Evolutionary conservation across 306 rosid genomes (phyloP).

Genomic region (Rosa lucieae): DNA sequence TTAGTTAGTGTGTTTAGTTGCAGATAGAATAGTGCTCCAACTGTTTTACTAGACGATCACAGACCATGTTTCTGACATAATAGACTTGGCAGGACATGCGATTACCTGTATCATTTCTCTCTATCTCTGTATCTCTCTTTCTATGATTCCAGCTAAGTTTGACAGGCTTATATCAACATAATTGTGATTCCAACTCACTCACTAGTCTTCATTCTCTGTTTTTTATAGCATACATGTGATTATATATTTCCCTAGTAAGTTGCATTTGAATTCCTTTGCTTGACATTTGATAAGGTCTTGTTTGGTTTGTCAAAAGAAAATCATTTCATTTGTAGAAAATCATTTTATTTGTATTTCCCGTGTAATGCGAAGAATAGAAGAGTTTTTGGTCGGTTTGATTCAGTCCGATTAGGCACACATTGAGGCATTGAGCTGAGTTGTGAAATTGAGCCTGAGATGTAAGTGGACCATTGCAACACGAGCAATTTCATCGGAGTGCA

Average conservation of each 20-base stretch:
- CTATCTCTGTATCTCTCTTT: background rate
- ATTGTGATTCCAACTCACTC: background rate
- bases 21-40: slow-evolving; percentile 39
- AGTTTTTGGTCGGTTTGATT: too few relatives aligned
- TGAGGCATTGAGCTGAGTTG: too few relatives aligned
- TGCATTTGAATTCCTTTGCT: background rate
- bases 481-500: too few relatives aligned
- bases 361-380: too few relatives aligned
- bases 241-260: background rate
- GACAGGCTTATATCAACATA: background rate
- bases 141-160: background rate
- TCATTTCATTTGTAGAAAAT: too few relatives aligned
- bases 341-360: too few relatives aligned
- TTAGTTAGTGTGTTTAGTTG: slow-evolving; percentile 37
- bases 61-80: slow-evolving; percentile 40
- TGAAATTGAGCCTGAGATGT: too few relatives aligned
- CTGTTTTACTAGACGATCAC: slow-evolving; percentile 31
- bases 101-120: slow-evolving; percentile 24
- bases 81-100: slow-evolving; percentile 20
- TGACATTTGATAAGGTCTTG: too few relatives aligned
- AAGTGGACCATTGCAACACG: too few relatives aligned
- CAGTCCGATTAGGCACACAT: too few relatives aligned
- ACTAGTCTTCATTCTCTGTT: background rate
- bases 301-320: too few relatives aligned
- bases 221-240: background rate